These are phyloP conservation scores for Stellera chamaejasme DNA, from an alignment of 345 rosid species.

Conservation along the genomic window DNA sequence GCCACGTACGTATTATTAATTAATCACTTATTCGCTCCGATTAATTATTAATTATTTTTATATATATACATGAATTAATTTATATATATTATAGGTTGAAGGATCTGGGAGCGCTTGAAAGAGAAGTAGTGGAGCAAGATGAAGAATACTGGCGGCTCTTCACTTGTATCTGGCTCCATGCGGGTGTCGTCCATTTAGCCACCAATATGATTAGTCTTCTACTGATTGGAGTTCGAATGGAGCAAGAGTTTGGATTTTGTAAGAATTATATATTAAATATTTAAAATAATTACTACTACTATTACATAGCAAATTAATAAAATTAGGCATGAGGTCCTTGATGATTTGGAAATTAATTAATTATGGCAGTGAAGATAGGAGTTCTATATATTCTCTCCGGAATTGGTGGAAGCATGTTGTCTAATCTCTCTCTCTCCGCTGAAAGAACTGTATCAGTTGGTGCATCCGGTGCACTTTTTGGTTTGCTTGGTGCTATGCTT, in stretches of 20 bases:
- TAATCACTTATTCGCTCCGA: no score
- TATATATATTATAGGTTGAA: conserved; percentile 39
- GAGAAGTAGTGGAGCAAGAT: conserved; percentile 38
- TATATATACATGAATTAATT: no score
- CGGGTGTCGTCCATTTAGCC: conserved; percentile 65
- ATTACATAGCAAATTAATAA: not conserved
- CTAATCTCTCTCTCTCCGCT: conserved; percentile 31
- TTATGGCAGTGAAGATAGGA: conserved; percentile 59
- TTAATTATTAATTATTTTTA: no score
- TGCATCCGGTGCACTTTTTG: conserved; percentile 87
- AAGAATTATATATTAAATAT: conserved; percentile 9
- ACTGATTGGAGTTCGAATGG: conserved; percentile 64
- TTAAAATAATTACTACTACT: no score
- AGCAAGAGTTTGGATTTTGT: conserved; percentile 85
- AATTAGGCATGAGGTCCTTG: not conserved
- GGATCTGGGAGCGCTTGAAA: conserved; percentile 64
- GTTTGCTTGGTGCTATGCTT: conserved; percentile 83
- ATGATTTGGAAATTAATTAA: not conserved
- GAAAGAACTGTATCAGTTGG: conserved; percentile 55
- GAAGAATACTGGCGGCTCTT: conserved; percentile 72
- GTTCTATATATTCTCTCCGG: conserved; percentile 56
- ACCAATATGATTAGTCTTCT: conserved; percentile 76
- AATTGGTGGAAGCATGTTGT: conserved; percentile 71
- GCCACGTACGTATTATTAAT: conserved; percentile 22
- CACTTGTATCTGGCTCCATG: conserved; percentile 87